Evolutionary conservation across 768 basidiomycete genomes (phyloP), one percentile per base, ranked within the genome.

Genomic region (Agrocybe chaxingu): DNA sequence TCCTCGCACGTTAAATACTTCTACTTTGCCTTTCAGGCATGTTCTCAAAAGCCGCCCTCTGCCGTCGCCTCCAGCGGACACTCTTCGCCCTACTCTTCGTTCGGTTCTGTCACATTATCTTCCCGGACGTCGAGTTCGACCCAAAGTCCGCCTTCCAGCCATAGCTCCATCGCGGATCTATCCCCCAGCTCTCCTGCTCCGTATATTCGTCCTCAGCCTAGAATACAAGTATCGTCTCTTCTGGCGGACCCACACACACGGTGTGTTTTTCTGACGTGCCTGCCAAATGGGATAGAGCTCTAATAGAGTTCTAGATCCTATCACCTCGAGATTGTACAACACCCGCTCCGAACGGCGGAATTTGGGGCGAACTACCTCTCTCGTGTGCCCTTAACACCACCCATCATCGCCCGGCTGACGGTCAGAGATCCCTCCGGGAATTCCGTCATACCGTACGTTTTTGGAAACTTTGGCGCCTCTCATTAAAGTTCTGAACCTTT

Each of bases 281-380:
- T 46, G 36, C 29, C 8, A 46, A 34, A 37, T 32, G 46, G 45
- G 51, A 45, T 29, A 24, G 24, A 24, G 24, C 5, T 24, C 24
- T 24, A 24, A 24, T 24, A 24, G 24, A 24, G 24, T 24, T 24
- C 24, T 59, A 84, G 84, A 67, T 72, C 81, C 0, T 96, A 94
- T 65, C 80, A 86, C 42, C 83, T 97, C 12, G 84, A 89, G 62
- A 82, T 95, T 52, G 78, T 93, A 24, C 93, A 97, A 60, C 86
- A 94, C 52, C 93, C 93, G 8, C 76, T 80, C 55, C 78, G 79
- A 53, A 85, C 89, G 24, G 91, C 93, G 36, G 90, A 90, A 64
- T 93, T 92, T 67, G 86, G 88, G 42, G 71, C 78, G 44, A 79
- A 80, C 16, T 82, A 76, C 49, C 74, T 93, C 46, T 91, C 89